Percentiles rank a stretch among this genome's conserved stretches.
Evolutionary conservation across 1,284 basidiomycete genomes (phyloP).

Genomic region (Xerocomus minutiporus): DNA sequence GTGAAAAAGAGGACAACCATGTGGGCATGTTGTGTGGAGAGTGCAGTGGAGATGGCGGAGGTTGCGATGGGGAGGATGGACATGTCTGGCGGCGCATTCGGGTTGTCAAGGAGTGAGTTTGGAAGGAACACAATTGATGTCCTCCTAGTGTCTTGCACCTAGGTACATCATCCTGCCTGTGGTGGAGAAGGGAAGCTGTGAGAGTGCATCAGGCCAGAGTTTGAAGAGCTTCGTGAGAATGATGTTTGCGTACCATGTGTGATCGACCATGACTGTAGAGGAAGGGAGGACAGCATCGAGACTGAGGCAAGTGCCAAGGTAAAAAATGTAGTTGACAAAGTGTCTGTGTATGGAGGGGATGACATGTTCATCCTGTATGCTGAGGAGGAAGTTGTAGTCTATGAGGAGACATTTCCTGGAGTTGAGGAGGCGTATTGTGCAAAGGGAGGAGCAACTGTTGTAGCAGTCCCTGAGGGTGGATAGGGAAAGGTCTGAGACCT

Average conservation of each 20-base stretch:
- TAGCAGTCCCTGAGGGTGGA: background rate
- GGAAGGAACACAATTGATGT: conserved; percentile 5
- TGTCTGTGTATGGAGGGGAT: background rate
- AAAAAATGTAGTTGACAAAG: conserved; percentile 5
- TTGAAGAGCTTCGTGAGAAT: background rate
- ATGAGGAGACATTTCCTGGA: background rate
- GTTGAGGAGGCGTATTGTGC: background rate
- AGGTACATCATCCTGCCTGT: conserved; percentile 3
- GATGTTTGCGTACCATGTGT: conserved; percentile 2
- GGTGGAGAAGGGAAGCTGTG: conserved; percentile 1
- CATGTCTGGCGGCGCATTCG: background rate
- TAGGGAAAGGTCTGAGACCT: background rate
- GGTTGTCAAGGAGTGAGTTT: background rate
- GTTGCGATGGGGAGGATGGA: background rate
- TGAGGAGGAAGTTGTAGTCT: background rate
- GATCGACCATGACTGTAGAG: background rate
- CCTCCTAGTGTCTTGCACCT: background rate
- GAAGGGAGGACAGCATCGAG: conserved; percentile 1
- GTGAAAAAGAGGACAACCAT: conserved; percentile 8
- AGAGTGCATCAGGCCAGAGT: conserved; percentile 1
- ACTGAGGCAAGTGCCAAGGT: background rate
- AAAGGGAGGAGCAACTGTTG: background rate
- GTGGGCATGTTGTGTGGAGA: background rate
- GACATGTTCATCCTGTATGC: background rate
- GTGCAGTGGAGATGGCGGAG: background rate